Evolutionary conservation across 805 yeast species (phyloP), one percentile per base, ranked within the genome.

Genomic region (Dipodascopsis uninucleata): DNA sequence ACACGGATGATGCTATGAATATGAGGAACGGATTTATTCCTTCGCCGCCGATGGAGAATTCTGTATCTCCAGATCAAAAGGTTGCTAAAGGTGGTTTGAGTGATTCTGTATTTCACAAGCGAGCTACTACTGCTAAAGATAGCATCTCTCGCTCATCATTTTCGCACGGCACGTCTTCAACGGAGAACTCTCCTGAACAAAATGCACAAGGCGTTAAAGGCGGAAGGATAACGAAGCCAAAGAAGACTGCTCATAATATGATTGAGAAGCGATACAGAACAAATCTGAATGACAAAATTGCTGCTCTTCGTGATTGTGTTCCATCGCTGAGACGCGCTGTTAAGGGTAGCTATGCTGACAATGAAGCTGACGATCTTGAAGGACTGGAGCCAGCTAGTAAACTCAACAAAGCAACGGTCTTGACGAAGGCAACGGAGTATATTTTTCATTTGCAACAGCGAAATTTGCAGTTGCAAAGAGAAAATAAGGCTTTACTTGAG

Each of bases 211-310:
- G 24, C 14, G 43, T 45, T 28, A 55, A 47, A 29, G 54, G 52
- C 23, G 53, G 56, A 34, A 61, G 57, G 46, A 54, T 63, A 29
- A 35, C 51, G 12, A 63, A 63, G 47, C 63, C 62, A 9, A 59
- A 57, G 46, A 64, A 64, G 63, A 71, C 80, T 1, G 75, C 85
- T 5, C 94, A 85, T 65, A 85, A 84, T 59, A 78, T 82, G 71
- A 81, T 85, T 55, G 94, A 85, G 61, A 84, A 84, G 65, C 80
- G 82, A 59, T 85, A 85, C 64, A 66, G 94, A 55, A 81, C 85
- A 17, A 84, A 85, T 58, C 82, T 85, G 54, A 85, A 83, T 58
- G 71, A 81, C 42, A 82, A 80, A 61, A 83, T 85, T 36, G 54
- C 76, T 26, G 82, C 80, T 34, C 71, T 85, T 25, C 70, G 87